phyloP scores from a whole-genome alignment of 2,329 filamentous ascomycete genomes.

The Leptodontidium sp. region DNA sequence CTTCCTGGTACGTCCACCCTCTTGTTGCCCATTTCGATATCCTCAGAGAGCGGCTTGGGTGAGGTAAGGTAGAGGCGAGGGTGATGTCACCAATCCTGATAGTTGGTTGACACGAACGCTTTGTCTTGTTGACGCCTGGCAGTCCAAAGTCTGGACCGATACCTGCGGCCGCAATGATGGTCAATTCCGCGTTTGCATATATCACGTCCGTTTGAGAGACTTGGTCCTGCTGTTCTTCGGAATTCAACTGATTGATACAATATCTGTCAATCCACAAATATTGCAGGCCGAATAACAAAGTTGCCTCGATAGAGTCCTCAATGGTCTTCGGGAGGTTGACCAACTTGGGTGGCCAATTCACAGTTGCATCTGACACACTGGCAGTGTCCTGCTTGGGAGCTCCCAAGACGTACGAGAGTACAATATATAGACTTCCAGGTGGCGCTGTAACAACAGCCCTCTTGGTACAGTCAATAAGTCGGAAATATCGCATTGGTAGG shows the following conservation, averaged over 20 bases:
- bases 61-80: not conserved
- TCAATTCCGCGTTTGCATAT: not conserved
- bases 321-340: not conserved
- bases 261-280: constrained; percentile 1
- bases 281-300: not conserved
- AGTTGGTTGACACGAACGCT: not conserved
- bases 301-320: not conserved
- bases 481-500: not conserved
- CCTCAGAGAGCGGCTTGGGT: not conserved
- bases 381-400: not conserved
- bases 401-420: not conserved
- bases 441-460: not conserved
- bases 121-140: not conserved
- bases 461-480: not conserved
- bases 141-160: not conserved
- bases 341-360: not conserved
- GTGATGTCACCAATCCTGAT: not conserved
- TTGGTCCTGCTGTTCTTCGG: not conserved
- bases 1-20: constrained; percentile 24
- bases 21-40: not conserved
- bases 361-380: not conserved
- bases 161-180: not conserved
- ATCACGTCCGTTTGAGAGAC: not conserved
- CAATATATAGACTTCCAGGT: not conserved
- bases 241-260: not conserved